Base-by-base conservation (phyloP, 352 stramenopile genomes). In the Globisporangium mamillatum region DNA sequence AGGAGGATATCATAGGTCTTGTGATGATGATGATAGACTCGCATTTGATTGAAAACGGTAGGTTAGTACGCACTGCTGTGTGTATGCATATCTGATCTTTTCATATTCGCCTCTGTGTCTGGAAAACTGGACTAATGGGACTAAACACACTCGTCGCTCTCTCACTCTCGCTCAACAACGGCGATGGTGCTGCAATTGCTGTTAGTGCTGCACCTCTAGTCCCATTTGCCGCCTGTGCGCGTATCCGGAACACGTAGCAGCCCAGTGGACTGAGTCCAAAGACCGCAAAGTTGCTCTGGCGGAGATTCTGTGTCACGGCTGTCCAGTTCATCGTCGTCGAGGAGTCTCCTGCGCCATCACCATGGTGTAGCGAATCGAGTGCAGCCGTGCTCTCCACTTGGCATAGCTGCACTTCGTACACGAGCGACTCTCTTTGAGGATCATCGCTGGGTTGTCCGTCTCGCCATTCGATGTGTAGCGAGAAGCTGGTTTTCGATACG, bases 91-190 rank as follows among this genome's bases (percentile, higher is more conserved):
- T 36, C 12, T 22, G 18, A 53, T 27, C 34, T 63, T 36, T 22
- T 75, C 64, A 78, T 38, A 78, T 70, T 22, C 74, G 38, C 5
- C 74, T 63, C 18, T 75, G 67, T 1, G 71, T 79, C 63, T 77
- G 71, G 41, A 79, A 75, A 3, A 52, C 52, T 4, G 18, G 6
- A 25, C 74, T 79, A 10, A 59, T 25, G 14, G 64, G 20, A 24
- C 71, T 75, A 12, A 74, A 69, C 2, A 74, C 74, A 27, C 67
- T 75, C 24, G 44, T 52, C 18, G 44, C 18, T 52, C 44, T 52
- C 44, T n/a, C 44, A 24, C 44, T 12, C 20, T 52, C 44, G 10
- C 44, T 52, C 44, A 52, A 24, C n/a, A 9, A 52, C 3, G 6
- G 18, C 44, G 44, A 9, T 9, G 44, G n/a, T n/a, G 41, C 6